phyloP scores from a whole-genome alignment of 345 rosid genomes.

The Turnera subulata region DNA sequence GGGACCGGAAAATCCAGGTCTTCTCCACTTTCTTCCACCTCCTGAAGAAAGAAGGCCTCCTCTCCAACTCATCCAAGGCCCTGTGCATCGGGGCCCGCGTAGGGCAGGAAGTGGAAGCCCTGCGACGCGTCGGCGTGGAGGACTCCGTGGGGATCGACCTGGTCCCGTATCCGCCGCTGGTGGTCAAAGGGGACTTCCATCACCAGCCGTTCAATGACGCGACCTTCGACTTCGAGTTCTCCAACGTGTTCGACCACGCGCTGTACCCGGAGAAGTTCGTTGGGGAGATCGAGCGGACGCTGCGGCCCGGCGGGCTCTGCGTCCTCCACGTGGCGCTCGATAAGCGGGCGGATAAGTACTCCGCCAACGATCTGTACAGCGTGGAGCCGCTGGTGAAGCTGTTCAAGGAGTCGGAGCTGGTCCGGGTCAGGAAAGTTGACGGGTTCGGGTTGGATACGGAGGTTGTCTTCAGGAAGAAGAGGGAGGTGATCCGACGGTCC shows the following conservation, averaged over 20 bases:
- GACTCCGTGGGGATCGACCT: constrained; percentile 39
- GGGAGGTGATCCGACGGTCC: constrained; percentile 7
- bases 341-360: constrained; percentile 36
- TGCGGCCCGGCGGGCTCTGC: constrained; percentile 34
- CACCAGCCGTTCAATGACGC: constrained; percentile 35
- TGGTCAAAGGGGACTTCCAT: constrained; percentile 37
- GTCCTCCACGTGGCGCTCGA: constrained; percentile 34
- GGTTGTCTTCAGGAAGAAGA: constrained; percentile 24
- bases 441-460: constrained; percentile 44
- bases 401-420: constrained; percentile 30
- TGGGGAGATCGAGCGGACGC: constrained; percentile 40
- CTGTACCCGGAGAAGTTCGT: constrained; percentile 32
- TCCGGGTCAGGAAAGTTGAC: constrained; percentile 24
- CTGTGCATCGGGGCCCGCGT: constrained; percentile 40
- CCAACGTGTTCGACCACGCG: constrained; percentile 44
- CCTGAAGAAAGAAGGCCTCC: constrained; percentile 18
- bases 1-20: constrained; percentile 36
- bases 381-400: constrained; percentile 24
- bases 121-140: constrained; percentile 21
- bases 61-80: constrained; percentile 24
- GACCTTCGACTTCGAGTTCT: constrained; percentile 39
- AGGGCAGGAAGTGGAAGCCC: constrained; percentile 40
- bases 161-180: constrained; percentile 39
- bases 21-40: constrained; percentile 26
- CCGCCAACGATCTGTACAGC: constrained; percentile 39